Evolutionary conservation across 116 monocot genomes (phyloP).

Genomic region (Trichopus zeylanicus): DNA sequence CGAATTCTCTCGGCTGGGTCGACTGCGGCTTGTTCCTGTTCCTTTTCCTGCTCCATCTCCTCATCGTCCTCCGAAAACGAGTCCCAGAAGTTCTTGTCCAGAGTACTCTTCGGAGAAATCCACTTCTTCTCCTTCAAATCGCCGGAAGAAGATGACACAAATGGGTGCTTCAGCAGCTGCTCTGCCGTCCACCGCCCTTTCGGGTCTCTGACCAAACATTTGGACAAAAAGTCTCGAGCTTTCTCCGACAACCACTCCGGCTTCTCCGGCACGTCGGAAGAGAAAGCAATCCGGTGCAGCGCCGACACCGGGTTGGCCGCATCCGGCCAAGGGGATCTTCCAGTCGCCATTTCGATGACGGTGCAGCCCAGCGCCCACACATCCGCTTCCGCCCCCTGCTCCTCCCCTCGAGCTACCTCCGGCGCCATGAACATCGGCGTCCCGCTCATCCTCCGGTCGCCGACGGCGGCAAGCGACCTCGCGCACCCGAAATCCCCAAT

Average conservation of each 20-base stretch:
- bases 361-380: conserved; percentile 75
- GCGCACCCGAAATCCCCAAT: conserved; percentile 73
- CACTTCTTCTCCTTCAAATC: neutral
- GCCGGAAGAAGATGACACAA: conserved; percentile 9
- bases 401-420: conserved; percentile 39
- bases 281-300: conserved; percentile 42
- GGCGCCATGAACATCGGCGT: conserved; percentile 59
- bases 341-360: conserved; percentile 75
- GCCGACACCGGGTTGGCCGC: conserved; percentile 11
- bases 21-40: neutral
- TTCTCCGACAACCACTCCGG: conserved; percentile 32
- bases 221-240: conserved; percentile 42
- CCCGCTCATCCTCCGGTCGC: conserved; percentile 9
- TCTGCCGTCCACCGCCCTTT: conserved; percentile 50
- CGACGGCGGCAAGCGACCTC: neutral
- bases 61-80: conserved; percentile 17
- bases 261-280: conserved; percentile 25
- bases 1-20: too few species aligned
- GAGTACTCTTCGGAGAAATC: conserved; percentile 44
- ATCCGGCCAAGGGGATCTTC: conserved; percentile 50
- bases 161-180: conserved; percentile 57
- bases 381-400: conserved; percentile 47
- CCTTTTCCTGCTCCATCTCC: conserved; percentile 7
- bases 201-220: conserved; percentile 38
- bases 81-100: conserved; percentile 42